Evolutionary conservation across 371 early-diverging fungal species (phyloP).

Genomic region (Saksenaea vasiformis): DNA sequence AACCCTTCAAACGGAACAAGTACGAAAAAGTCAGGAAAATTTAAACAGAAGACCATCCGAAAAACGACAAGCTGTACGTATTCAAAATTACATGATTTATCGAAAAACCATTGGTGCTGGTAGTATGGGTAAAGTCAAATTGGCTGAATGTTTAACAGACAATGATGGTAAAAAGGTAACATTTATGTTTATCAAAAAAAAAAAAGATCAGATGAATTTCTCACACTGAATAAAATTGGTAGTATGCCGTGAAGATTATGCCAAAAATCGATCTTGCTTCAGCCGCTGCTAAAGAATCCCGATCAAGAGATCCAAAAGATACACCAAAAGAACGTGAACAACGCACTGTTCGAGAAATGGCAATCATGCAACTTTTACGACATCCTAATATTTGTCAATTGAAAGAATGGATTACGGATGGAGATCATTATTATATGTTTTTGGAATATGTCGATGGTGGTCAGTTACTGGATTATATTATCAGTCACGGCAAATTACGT

Average conservation of each 20-base stretch:
- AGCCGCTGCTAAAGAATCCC: slow-evolving; percentile 7
- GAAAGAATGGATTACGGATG: slow-evolving; percentile 73
- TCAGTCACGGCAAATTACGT: slow-evolving; percentile 64
- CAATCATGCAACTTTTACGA: slow-evolving; percentile 78
- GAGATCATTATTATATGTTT: slow-evolving; percentile 84
- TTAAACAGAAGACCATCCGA: slow-evolving; percentile 32
- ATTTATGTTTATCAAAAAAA: background rate
- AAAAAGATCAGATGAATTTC: background rate
- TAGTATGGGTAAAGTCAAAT: slow-evolving; percentile 97
- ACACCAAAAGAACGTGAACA: slow-evolving; percentile 61
- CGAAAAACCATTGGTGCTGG: slow-evolving; percentile 95
- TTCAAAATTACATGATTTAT: slow-evolving; percentile 49
- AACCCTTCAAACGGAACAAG: slow-evolving; percentile 8
- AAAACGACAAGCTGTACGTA: slow-evolving; percentile 35
- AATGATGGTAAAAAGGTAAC: slow-evolving; percentile 38
- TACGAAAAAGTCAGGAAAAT: slow-evolving; percentile 23
- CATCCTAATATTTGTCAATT: slow-evolving; percentile 80
- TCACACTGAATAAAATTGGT: background rate
- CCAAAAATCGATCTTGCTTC: slow-evolving; percentile 39
- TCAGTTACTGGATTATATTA: slow-evolving; percentile 79
- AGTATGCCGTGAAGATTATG: slow-evolving; percentile 58
- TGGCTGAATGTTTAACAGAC: slow-evolving; percentile 67
- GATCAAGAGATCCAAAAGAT: slow-evolving; percentile 45
- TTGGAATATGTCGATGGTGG: slow-evolving; percentile 81
- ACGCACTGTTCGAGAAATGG: slow-evolving; percentile 78